Base-by-base conservation (phyloP, 306 rosid genomes). In the Malus fusca region DNA sequence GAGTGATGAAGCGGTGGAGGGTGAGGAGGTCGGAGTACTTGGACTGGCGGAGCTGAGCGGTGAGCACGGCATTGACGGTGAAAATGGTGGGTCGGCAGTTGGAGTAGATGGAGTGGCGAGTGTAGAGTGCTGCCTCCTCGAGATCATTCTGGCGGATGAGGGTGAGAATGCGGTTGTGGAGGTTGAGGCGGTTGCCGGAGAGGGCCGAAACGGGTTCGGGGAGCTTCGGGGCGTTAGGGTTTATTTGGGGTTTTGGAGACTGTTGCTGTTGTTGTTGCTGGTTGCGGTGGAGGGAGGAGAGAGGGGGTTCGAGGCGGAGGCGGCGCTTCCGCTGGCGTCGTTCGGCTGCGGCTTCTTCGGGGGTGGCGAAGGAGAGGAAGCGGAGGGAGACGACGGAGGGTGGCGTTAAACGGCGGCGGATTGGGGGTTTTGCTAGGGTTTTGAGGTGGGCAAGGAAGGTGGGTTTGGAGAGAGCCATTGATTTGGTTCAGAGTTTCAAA, bases 251-350 rank as follows among this genome's bases (percentile, higher is more conserved):
- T 64, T 79, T 84, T 11, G 77, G 69, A 14, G 79, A 1, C 22
- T 65, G 81, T 5, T 72, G 71, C 15, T 62, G 78, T 8, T 75
- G 66, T 64, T 69, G 79, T 18, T 83, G 82, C 14, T 87, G 93
- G 55, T 71, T 23, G 72, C 98, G 88, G 84, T 88, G 87, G n/a
- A 90, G 90, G 21, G 97, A 85, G 28, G 97, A 89, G 74, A 90
- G 87, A 2, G 99, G 99, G 1, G 99, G 99, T 22, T 92, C 97
- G 75, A 88, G 90, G n/a, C 99, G 99, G 71, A 95, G 90, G 73
- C 94, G 93, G 70, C 99, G 99, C 73, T 95, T 92, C 13, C 97
- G 93, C 22, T 96, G 96, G 65, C 99, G 97, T 31, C 99, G 97
- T 65, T 90, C 97, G 0, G 97, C 97, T n/a, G 97, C 92, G 11